Percentiles rank a stretch among this genome's conserved stretches.
Conservation (phyloP, 208 protist genomes). For the Trypanosoma platydactyli region DNA sequence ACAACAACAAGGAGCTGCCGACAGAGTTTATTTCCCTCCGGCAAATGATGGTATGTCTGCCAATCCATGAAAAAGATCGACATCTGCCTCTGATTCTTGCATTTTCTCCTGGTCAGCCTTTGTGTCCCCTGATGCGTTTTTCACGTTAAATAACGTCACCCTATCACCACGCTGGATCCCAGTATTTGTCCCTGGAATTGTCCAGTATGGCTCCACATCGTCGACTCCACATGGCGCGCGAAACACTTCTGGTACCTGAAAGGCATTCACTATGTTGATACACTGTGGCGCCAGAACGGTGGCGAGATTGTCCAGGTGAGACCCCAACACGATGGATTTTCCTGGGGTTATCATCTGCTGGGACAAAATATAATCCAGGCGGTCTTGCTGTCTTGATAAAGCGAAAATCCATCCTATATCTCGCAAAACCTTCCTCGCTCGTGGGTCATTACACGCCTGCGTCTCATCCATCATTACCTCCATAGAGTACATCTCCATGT, state of each 20-base stretch:
- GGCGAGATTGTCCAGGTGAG: slow-evolving; percentile 86
- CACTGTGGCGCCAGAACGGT: slow-evolving; percentile 88
- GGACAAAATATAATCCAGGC: slow-evolving; percentile 73
- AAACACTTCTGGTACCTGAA: slow-evolving; percentile 62
- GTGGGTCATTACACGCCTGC: slow-evolving; percentile 69
- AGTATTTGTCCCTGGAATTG: slow-evolving; percentile 83
- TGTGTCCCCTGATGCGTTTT: slow-evolving; percentile 27
- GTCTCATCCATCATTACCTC: slow-evolving; percentile 83
- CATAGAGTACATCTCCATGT: slow-evolving; percentile 85
- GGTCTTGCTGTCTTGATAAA: slow-evolving; percentile 73
- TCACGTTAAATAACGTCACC: slow-evolving; percentile 35
- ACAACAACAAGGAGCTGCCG: slow-evolving; percentile 25
- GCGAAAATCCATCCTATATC: slow-evolving; percentile 90
- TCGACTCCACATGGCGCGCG: slow-evolving; percentile 59
- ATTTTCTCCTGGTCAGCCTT: slow-evolving; percentile 83
- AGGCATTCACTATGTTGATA: slow-evolving; percentile 76
- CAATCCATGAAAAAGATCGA: slow-evolving; percentile 87
- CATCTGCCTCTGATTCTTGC: slow-evolving; percentile 67
- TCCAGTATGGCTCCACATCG: slow-evolving; percentile 87
- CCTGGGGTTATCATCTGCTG: slow-evolving; percentile 66
- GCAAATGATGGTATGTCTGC: slow-evolving; percentile 69
- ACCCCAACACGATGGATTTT: slow-evolving; percentile 59
- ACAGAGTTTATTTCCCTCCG: slow-evolving; percentile 26
- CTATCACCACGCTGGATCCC: slow-evolving; percentile 74
- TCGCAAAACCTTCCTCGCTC: slow-evolving; percentile 80